These are phyloP conservation scores for Candida khao-thaluensis DNA, from an alignment of 805 yeast genomes.

Conservation along the genomic window DNA sequence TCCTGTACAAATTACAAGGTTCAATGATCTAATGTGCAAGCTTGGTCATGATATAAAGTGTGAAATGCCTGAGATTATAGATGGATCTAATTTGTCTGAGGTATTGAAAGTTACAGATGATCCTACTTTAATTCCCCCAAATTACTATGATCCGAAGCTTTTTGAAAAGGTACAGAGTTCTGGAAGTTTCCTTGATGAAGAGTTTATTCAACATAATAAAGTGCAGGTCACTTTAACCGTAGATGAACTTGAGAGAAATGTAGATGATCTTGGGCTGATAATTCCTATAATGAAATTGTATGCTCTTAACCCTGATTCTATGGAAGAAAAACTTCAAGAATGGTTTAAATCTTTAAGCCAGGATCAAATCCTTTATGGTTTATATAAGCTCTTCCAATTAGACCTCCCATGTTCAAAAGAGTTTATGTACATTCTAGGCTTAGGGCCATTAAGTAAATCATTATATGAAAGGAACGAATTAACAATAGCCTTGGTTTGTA, in stretches of 20 bases:
- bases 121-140: not conserved
- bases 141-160: not conserved
- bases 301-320: not conserved
- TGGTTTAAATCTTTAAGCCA: not conserved
- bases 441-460: slow-evolving; percentile 10
- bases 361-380: not conserved
- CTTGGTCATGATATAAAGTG: not conserved
- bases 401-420: not conserved
- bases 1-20: not conserved
- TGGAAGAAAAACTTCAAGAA: not conserved
- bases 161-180: not conserved
- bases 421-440: slow-evolving; percentile 6
- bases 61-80: not conserved
- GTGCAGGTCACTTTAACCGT: not conserved
- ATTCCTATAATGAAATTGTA: not conserved
- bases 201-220: not conserved
- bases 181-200: slow-evolving; percentile 3
- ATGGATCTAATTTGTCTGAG: not conserved
- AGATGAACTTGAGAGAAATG: not conserved
- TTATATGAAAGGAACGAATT: slow-evolving; percentile 14
- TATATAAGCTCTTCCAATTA: not conserved
- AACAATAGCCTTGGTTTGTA: slow-evolving; percentile 7
- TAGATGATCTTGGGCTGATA: not conserved
- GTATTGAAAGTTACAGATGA: not conserved
- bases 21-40: slow-evolving; percentile 3